Evolutionary conservation across 2,329 filamentous ascomycete species (phyloP).

Genomic region (Apiospora arundinis): DNA sequence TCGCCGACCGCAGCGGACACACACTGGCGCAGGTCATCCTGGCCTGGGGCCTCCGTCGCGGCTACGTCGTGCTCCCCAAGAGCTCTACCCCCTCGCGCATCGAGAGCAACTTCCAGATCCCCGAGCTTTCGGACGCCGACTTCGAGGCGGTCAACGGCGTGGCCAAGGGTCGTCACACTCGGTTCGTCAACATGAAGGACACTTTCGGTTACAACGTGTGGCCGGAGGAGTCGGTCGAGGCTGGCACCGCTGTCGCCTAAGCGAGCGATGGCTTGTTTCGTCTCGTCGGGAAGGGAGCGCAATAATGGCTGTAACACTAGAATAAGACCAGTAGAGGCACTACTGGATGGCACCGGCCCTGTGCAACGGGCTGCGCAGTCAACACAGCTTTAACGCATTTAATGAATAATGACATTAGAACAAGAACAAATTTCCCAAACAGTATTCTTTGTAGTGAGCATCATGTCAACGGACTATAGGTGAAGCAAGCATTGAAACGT

Average conservation of each 20-base stretch:
- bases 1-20: conserved; percentile 63
- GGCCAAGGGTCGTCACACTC: conserved; percentile 68
- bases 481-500: not conserved
- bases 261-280: not conserved
- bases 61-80: conserved; percentile 74
- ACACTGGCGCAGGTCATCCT: conserved; percentile 67
- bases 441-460: not conserved
- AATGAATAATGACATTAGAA: conserved; percentile 17
- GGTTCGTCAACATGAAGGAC: conserved; percentile 85
- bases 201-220: conserved; percentile 78
- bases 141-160: conserved; percentile 69
- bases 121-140: conserved; percentile 61
- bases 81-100: conserved; percentile 71
- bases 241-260: conserved; percentile 29
- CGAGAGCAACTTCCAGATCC: conserved; percentile 67
- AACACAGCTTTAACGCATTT: not conserved
- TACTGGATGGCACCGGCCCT: not conserved
- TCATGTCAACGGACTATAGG: too few species aligned
- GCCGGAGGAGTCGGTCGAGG: conserved; percentile 57
- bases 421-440: not conserved
- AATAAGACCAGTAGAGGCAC: not conserved
- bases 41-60: conserved; percentile 69
- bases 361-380: not conserved
- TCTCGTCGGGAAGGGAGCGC: not conserved
- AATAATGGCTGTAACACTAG: not conserved